Conservation (phyloP, 768 basidiomycete genomes). For the Lactarius hengduanensis region DNA sequence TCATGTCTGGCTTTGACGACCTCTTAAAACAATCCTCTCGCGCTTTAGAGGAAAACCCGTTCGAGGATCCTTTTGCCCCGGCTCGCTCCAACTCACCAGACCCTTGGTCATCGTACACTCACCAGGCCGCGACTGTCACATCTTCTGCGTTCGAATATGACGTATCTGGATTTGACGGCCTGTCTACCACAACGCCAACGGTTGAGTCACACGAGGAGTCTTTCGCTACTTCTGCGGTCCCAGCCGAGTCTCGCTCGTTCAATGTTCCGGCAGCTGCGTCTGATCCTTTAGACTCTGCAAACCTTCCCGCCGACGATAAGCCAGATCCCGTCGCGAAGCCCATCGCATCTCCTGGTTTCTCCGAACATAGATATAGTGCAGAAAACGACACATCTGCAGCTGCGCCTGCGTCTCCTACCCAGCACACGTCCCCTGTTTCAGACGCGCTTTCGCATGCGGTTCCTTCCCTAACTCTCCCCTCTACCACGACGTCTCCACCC, state of each 20-base stretch:
- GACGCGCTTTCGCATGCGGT: neutral
- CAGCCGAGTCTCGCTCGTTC: constrained; percentile 4
- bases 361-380: constrained; percentile 58
- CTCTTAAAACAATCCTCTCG: constrained; percentile 30
- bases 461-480: constrained; percentile 33
- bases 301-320: constrained; percentile 31
- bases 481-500: constrained; percentile 25
- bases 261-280: neutral
- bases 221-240: neutral
- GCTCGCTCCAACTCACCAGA: constrained; percentile 32
- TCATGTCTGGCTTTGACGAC: constrained; percentile 34
- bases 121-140: constrained; percentile 1
- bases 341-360: constrained; percentile 33
- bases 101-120: constrained; percentile 31
- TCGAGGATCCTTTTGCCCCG: constrained; percentile 33
- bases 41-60: constrained; percentile 33
- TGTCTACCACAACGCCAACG: constrained; percentile 11
- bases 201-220: neutral
- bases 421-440: constrained; percentile 26
- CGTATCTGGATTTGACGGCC: constrained; percentile 19
- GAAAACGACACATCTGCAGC: constrained; percentile 12
- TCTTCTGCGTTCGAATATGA: constrained; percentile 26
- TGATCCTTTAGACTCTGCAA: constrained; percentile 46
- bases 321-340: constrained; percentile 25
- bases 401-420: constrained; percentile 30